Evolutionary conservation across 805 yeast species (phyloP), one percentile per base, ranked within the genome.

Genomic region (Debaryomyces prosopidis): DNA sequence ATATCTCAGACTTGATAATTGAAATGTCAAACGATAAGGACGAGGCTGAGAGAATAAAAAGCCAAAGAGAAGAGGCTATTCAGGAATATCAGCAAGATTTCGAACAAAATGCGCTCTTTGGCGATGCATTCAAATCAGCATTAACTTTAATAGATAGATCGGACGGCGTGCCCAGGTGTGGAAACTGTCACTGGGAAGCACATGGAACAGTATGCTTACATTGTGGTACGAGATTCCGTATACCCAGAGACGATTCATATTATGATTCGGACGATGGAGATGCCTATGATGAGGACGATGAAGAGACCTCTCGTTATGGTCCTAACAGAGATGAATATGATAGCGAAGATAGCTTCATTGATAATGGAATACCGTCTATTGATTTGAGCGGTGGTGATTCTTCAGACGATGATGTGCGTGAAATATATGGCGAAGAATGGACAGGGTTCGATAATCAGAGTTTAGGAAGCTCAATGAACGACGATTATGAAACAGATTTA

Each of bases 131-230:
- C 60, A 65, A 70, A n/a, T 58, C 73, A 14, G 78, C 81, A 2
- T 62, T 72, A 12, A 44, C 47, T 4, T 61, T 81, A 2, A 68
- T 83, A 1, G 90, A 84, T 54, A 69, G 68, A 23, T 79, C 80
- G 23, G 92, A 87, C 55, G 90, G 90, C 2, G 87, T 86, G 8
- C 80, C 86, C 0, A 65, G 92, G 44, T 87, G 94, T 57, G 79
- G 86, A 6, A 77, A 80, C 45, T 87, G 94, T 59, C 89, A 83
- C 55, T 87, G 92, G 92, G 92, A 87, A 55, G 81, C 85, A 1
- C 80, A 79, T 48, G 89, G 87, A 0, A 65, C 75, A 3, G 69
- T 64, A n/a, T 87, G 94, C 55, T 72, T 80, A 5, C 85, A 86
- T 55, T 87, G 94, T 62, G 85, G 85, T 4, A 66, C 79, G 46